Base-by-base conservation (phyloP, 106 monocot species). In the Phalaenopsis aphrodite region DNA sequence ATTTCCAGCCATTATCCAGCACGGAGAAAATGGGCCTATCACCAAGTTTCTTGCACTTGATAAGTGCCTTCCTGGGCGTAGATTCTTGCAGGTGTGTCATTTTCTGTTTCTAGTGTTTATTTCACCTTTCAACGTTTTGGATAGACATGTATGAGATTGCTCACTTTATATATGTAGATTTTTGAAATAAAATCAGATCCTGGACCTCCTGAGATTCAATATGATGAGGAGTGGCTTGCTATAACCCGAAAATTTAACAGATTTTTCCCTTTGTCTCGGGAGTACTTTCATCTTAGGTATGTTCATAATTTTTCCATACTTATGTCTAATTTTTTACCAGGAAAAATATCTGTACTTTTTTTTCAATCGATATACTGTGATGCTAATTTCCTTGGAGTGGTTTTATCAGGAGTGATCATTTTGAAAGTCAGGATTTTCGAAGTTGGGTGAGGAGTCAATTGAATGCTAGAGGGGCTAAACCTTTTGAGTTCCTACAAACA, bases 1-100 rank as follows among this genome's bases (percentile, higher is more conserved):
- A 84, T 99, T 99, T 87, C 87, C 98, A 24, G 98, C 94, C 73
- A 56, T 89, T 0, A 87, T 99, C 76, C 92, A 93, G 69, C 98
- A 94, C 73, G 88, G 89, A 24, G 87, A 92, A 55, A 78, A 88
- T 87, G 98, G 94, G 17, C 88, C 90, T 75, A 39, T 89, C 41
- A 94, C 98, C 43, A 99, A 85, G 82, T 99, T 99, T 87, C 88
- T 99, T 85, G 98, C 98, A 36, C 92, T 99, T 80, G 98, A 99
- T 83, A 99, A 99, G 67, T 99, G 98, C 64, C 86, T 94, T 39
- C 91, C 79, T 52, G 78, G 88, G 21, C 94, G 88, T 5, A 84
- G 80, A 19, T 99, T 99, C 82, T 78, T 94, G 76, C 94, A 93
- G 94, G 98, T 90, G 24, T 83, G 66, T 42, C 42, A 75, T 55